Evolutionary conservation across 768 basidiomycete genomes (phyloP).

Genomic region (Mycena metata): DNA sequence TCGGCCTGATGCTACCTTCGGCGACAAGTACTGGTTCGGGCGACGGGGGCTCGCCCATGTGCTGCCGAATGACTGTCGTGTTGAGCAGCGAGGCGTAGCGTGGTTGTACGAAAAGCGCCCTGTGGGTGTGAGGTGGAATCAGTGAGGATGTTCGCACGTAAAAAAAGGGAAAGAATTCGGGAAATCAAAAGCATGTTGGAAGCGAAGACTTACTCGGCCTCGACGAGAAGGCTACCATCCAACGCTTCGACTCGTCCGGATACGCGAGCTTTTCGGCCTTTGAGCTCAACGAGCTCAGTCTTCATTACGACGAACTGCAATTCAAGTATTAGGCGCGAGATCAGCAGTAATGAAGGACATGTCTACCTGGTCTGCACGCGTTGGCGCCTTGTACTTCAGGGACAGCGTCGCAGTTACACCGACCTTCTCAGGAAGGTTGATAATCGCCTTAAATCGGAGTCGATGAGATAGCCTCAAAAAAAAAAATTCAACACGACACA

Average conservation of each 20-base stretch:
- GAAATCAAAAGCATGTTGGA: neutral
- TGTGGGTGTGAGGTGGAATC: neutral
- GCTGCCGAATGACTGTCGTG: slow-evolving; percentile 67
- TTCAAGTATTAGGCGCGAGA: neutral
- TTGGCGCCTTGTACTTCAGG: slow-evolving; percentile 89
- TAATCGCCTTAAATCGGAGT: slow-evolving; percentile 71
- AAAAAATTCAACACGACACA: slow-evolving; percentile 31
- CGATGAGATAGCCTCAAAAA: slow-evolving; percentile 13
- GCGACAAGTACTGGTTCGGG: slow-evolving; percentile 12
- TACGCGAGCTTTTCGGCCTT: slow-evolving; percentile 85
- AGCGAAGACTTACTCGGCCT: slow-evolving; percentile 74
- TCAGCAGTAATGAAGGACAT: neutral
- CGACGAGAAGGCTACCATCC: slow-evolving; percentile 85
- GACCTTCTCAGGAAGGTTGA: slow-evolving; percentile 88
- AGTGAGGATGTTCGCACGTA: slow-evolving; percentile 1
- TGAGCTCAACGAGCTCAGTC: slow-evolving; percentile 71
- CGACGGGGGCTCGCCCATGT: slow-evolving; percentile 73
- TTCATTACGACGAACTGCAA: slow-evolving; percentile 86
- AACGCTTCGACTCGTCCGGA: slow-evolving; percentile 81
- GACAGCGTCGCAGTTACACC: slow-evolving; percentile 92
- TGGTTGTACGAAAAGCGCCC: slow-evolving; percentile 90
- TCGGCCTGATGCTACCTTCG: slow-evolving; percentile 11
- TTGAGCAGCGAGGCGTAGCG: slow-evolving; percentile 86
- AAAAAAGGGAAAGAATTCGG: neutral
- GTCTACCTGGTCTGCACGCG: slow-evolving; percentile 86